Percentiles rank a stretch among this genome's conserved stretches.
phyloP scores from a whole-genome alignment of 352 stramenopile species.

The Phytophthora pinifolia region DNA sequence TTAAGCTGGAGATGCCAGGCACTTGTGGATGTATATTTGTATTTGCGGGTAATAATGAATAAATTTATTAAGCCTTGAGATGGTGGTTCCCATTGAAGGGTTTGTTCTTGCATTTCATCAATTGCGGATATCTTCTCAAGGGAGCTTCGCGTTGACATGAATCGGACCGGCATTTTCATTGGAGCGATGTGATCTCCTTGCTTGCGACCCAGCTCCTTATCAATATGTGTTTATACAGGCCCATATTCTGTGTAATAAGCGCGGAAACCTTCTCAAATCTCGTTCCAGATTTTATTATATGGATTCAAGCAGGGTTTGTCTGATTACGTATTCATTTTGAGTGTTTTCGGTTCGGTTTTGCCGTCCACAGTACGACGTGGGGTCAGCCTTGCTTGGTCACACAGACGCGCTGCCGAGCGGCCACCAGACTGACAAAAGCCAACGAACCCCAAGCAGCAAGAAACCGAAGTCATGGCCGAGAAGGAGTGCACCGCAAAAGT shows the following conservation, averaged over 20 bases:
- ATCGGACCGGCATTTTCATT: slow-evolving; percentile 9
- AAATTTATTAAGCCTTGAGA: slow-evolving; percentile 3
- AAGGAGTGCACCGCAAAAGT: slow-evolving; percentile 38
- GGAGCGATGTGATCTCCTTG: not conserved
- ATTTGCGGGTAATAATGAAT: too few species aligned
- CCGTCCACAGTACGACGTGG: slow-evolving; percentile 10
- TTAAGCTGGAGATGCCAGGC: slow-evolving; percentile 19
- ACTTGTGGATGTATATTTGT: slow-evolving; percentile 27
- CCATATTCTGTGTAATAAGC: too few species aligned
- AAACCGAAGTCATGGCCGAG: slow-evolving; percentile 39
- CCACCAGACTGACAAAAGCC: slow-evolving; percentile 23
- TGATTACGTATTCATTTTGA: slow-evolving; percentile 8
- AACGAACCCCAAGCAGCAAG: not conserved
- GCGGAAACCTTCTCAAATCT: too few species aligned
- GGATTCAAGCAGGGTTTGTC: not conserved
- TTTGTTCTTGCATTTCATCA: slow-evolving; percentile 13
- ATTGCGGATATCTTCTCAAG: slow-evolving; percentile 1
- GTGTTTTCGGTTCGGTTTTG: slow-evolving; percentile 6
- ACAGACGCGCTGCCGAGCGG: slow-evolving; percentile 14
- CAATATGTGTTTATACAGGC: slow-evolving; percentile 8
- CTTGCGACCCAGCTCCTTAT: not conserved
- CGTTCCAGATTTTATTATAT: too few species aligned
- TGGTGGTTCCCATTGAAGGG: not conserved
- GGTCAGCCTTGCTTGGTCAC: slow-evolving; percentile 22
- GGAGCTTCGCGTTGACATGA: slow-evolving; percentile 14